Percentiles rank a stretch among this genome's conserved stretches.
phyloP scores from a whole-genome alignment of 345 rosid species.

The Pugionium dolabratum region DNA sequence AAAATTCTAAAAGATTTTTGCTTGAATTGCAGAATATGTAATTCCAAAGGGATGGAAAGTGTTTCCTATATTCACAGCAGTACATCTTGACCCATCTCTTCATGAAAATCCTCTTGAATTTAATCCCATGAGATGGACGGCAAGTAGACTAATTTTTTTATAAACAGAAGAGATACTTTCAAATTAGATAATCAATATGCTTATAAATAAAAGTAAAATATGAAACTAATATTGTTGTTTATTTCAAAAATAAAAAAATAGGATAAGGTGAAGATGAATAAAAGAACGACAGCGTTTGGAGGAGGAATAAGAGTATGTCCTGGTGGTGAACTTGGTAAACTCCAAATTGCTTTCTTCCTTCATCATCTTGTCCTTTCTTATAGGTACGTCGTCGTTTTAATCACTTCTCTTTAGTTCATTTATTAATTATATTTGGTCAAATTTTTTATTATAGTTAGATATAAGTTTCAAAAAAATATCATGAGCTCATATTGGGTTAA shows the following conservation, averaged over 20 bases:
- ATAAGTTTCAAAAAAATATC: not conserved
- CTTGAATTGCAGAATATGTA: conserved; percentile 47
- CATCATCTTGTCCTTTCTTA: conserved; percentile 84
- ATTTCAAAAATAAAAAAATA: conserved; percentile 29
- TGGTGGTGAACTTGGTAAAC: conserved; percentile 79
- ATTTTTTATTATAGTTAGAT: not conserved
- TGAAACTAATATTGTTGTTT: not conserved
- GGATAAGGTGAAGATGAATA: conserved; percentile 58
- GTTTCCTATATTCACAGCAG: conserved; percentile 62
- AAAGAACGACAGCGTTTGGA: conserved; percentile 76
- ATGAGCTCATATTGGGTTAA: not conserved
- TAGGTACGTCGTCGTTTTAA: conserved; percentile 46
- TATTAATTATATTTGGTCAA: not conserved
- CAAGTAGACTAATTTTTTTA: conserved; percentile 33
- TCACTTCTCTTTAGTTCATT: conserved; percentile 9
- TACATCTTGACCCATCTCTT: conserved; percentile 65
- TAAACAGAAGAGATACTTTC: not conserved
- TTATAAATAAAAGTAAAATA: not conserved
- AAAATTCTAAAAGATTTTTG: too few relatives aligned
- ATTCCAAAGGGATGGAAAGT: conserved; percentile 88
- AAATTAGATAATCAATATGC: not conserved
- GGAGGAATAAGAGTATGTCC: conserved; percentile 87
- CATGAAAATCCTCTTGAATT: conserved; percentile 70
- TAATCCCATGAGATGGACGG: conserved; percentile 87
- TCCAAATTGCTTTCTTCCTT: conserved; percentile 70